Conservation (phyloP, 2,329 filamentous ascomycete species). For the Aschersonia sp. region DNA sequence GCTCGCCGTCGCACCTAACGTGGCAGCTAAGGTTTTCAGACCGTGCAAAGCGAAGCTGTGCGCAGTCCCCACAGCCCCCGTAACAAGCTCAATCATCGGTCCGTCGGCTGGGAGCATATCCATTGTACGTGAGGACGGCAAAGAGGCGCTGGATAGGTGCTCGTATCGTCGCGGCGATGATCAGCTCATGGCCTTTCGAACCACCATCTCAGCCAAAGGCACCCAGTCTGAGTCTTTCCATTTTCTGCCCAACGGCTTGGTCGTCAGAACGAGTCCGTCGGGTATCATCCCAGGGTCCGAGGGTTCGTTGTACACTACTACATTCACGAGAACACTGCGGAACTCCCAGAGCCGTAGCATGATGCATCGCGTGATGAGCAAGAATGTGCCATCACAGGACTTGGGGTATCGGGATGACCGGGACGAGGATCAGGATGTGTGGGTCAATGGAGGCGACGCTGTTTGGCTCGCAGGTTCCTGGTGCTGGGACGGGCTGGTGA, state of each 20-base stretch:
- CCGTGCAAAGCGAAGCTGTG: constrained; percentile 22
- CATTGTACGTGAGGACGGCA: constrained; percentile 1
- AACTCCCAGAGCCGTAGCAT: constrained; percentile 30
- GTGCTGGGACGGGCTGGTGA: constrained; percentile 52
- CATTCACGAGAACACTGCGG: constrained; percentile 37
- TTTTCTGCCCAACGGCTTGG: constrained; percentile 30
- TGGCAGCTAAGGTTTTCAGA: constrained; percentile 31
- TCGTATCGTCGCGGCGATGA: constrained; percentile 14
- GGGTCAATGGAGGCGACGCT: constrained; percentile 37
- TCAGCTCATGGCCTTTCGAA: constrained; percentile 21
- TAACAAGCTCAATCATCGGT: constrained; percentile 30
- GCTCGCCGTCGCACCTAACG: constrained; percentile 38
- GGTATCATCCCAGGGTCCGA: constrained; percentile 18
- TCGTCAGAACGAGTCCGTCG: constrained; percentile 38
- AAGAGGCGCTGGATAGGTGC: constrained; percentile 7
- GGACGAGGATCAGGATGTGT: constrained; percentile 11
- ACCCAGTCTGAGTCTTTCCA: constrained; percentile 36
- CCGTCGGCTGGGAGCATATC: constrained; percentile 4
- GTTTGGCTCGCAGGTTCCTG: constrained; percentile 43
- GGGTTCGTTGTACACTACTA: constrained; percentile 26
- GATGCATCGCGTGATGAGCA: constrained; percentile 29
- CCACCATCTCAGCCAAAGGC: constrained; percentile 13
- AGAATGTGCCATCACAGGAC: background rate
- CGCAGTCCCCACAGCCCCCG: constrained; percentile 30
- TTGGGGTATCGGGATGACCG: background rate